Evolutionary conservation across 106 monocot genomes (phyloP).

Genomic region (Allium cepa): DNA sequence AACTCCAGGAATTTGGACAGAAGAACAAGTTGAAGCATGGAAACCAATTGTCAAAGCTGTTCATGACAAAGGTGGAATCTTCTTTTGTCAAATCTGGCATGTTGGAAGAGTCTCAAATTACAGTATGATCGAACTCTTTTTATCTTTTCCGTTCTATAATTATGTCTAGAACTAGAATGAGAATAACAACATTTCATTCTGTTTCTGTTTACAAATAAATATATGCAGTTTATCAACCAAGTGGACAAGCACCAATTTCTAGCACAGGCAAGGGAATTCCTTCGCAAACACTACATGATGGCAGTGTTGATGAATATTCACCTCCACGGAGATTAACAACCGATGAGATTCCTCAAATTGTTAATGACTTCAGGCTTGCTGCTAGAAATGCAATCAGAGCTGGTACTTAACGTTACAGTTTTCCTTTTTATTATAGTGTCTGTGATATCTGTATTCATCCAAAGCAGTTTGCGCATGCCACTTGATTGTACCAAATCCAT

Average conservation of each 20-base stretch:
- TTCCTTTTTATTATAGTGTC: no score
- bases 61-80: constrained; percentile 20
- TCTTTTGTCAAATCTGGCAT: constrained; percentile 26
- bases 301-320: neutral
- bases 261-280: neutral
- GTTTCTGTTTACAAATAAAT: no score
- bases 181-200: no score
- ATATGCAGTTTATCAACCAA: no score
- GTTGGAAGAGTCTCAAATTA: constrained; percentile 13
- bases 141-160: no score
- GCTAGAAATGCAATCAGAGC: constrained; percentile 39
- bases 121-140: neutral
- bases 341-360: constrained; percentile 6
- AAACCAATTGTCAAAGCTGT: constrained; percentile 21
- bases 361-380: constrained; percentile 16
- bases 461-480: no score
- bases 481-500: no score
- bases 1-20: constrained; percentile 9
- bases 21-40: constrained; percentile 21
- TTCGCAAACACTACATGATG: neutral
- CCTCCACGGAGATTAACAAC: neutral
- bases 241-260: no score
- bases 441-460: no score
- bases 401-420: constrained; percentile 3
- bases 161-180: no score